Percentiles rank a stretch among this genome's conserved stretches.
phyloP scores from a whole-genome alignment of 2,329 filamentous ascomycete genomes.

The Calonectria naviculata region DNA sequence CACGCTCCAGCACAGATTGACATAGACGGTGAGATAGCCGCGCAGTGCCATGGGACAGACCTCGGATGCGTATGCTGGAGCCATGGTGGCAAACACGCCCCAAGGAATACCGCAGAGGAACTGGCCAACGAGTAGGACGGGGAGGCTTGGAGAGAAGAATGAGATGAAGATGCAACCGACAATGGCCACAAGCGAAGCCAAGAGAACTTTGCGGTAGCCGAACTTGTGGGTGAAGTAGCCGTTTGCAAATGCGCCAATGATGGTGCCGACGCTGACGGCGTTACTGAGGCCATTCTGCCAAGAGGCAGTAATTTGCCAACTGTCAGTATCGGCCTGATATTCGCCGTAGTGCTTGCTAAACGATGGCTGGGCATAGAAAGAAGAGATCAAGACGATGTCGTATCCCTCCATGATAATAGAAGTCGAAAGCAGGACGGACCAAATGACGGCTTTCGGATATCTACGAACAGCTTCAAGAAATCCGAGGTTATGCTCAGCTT shows the following conservation, averaged over 20 bases:
- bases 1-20: slow-evolving; percentile 20
- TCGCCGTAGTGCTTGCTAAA: slow-evolving; percentile 13
- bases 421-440: slow-evolving; percentile 11
- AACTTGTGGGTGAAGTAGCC: slow-evolving; percentile 6
- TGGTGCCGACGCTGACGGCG: slow-evolving; percentile 1
- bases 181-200: neutral
- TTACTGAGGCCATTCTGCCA: slow-evolving; percentile 10
- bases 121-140: neutral
- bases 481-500: neutral
- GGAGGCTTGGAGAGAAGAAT: slow-evolving; percentile 4
- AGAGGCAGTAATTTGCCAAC: neutral
- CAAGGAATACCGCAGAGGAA: slow-evolving; percentile 13
- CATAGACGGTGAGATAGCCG: slow-evolving; percentile 13
- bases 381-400: slow-evolving; percentile 8
- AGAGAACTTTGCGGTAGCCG: slow-evolving; percentile 4
- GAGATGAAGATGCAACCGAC: slow-evolving; percentile 8
- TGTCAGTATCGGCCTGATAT: neutral
- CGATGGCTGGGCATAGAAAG: slow-evolving; percentile 13
- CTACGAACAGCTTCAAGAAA: slow-evolving; percentile 10
- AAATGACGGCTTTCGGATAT: slow-evolving; percentile 15
- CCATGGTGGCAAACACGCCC: slow-evolving; percentile 11
- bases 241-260: slow-evolving; percentile 8
- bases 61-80: slow-evolving; percentile 10
- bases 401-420: slow-evolving; percentile 24
- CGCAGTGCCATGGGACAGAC: slow-evolving; percentile 17